Evolutionary conservation across 345 rosid species (phyloP), one percentile per base, ranked within the genome.

Genomic region (Dimocarpus longan): DNA sequence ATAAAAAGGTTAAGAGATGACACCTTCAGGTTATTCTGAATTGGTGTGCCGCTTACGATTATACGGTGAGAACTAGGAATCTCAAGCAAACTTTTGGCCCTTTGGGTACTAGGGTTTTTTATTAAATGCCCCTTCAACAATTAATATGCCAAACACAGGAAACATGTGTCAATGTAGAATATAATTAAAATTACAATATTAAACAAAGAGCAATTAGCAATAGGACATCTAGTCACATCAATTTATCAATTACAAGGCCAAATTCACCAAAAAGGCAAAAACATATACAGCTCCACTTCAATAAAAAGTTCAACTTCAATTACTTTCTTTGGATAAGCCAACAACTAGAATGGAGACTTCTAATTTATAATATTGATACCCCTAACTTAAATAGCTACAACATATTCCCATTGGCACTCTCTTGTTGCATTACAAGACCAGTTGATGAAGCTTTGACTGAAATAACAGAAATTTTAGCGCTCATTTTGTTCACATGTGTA

Each of bases 1-100:
- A 52, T 11, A 82, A 13, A 77, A 71, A 63, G 82, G 42, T 52
- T 22, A 82, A 57, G 5, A 62, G 65, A 80, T 19, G 66, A 78
- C 89, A 96, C 99, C 95, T 93, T 94, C 22, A 96, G 94, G 85
- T 96, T 96, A 86, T 96, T 96, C 78, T 96, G 99, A 80, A 96
- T 89, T 15, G 98, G 99, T 9, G 99, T 96, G 62, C 99, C 99
- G 85, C 97, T 96, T 75, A 96, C 86, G 75, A 96, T 74, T 66
- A 96, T 90, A 56, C 99, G 93, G 82, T 91, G 97, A 75, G 86
- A 90, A 90, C 98, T 90, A 73, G 97, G 92, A 87, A 96, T 94
- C 85, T 88, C 97, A 64, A 93, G 97, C 91, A 96, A 91, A 85
- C 99, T 94, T 87, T 93, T 94, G 26, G 99, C 98, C 88, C 99